These are phyloP conservation scores for Aureobasidium pullulans DNA, from an alignment of 2,329 filamentous ascomycete species.

Conservation along the genomic window DNA sequence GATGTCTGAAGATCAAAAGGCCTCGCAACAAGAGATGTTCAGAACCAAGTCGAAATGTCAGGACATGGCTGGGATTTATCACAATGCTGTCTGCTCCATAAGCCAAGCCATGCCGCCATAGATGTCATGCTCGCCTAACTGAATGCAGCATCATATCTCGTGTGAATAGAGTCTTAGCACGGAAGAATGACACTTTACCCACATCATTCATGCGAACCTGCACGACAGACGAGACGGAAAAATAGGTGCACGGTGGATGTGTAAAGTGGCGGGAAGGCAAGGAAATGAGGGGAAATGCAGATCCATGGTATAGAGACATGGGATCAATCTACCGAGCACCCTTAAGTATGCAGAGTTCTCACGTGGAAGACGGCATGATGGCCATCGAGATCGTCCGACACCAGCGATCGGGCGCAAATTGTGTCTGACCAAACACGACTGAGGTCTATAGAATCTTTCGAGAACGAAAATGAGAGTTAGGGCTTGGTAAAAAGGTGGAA, in stretches of 20 bases:
- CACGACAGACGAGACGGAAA: conserved; percentile 5
- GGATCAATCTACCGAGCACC: not conserved
- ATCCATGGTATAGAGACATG: conserved; percentile 1
- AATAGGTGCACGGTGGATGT: conserved; percentile 8
- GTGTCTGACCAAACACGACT: too few species aligned
- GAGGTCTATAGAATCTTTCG: too few species aligned
- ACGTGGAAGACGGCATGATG: too few species aligned
- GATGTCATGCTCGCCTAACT: not conserved
- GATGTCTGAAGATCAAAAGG: not conserved
- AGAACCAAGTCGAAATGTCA: not conserved
- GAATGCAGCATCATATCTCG: not conserved
- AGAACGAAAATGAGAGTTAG: not conserved
- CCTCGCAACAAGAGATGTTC: not conserved
- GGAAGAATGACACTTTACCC: conserved; percentile 10
- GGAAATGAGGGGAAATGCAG: conserved; percentile 10
- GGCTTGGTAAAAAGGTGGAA: not conserved
- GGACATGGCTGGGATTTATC: not conserved
- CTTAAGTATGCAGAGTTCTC: not conserved
- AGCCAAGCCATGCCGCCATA: conserved; percentile 1
- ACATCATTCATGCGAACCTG: not conserved
- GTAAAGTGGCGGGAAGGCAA: not conserved
- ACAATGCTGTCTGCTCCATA: not conserved
- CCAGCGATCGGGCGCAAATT: too few species aligned
- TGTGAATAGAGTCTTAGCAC: not conserved
- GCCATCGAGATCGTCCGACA: too few species aligned